Conservation (phyloP, 305 asterid genomes). For the Striga hermonthica region DNA sequence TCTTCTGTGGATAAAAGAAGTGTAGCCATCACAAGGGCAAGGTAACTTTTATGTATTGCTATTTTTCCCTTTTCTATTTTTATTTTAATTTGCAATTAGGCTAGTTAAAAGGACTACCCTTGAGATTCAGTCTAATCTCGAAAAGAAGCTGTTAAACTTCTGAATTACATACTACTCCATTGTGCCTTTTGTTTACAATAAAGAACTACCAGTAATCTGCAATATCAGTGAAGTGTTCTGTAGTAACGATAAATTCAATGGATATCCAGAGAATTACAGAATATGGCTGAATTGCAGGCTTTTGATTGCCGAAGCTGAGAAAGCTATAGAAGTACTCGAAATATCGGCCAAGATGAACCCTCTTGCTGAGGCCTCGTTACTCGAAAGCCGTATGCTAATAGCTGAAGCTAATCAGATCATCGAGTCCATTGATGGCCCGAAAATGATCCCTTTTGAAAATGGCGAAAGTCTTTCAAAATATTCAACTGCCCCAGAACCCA, state of each 20-base stretch:
- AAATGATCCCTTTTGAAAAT: slow-evolving; percentile 33
- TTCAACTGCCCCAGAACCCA: slow-evolving; percentile 19
- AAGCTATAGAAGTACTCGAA: slow-evolving; percentile 80
- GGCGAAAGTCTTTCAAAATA: too few species aligned
- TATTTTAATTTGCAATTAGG: neutral
- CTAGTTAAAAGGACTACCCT: neutral
- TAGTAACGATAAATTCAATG: neutral
- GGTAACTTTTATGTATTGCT: slow-evolving; percentile 37
- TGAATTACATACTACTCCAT: neutral
- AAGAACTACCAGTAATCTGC: neutral
- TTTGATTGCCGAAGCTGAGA: slow-evolving; percentile 89
- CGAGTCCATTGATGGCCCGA: slow-evolving; percentile 50
- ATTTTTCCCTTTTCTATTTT: neutral
- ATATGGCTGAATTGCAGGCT: slow-evolving; percentile 42
- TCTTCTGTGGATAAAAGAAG: slow-evolving; percentile 42
- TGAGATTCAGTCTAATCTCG: neutral
- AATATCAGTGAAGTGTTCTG: neutral
- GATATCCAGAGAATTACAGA: neutral
- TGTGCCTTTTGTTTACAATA: neutral
- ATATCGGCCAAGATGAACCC: slow-evolving; percentile 53
- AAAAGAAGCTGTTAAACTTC: neutral
- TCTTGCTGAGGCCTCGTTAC: slow-evolving; percentile 58
- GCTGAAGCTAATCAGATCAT: slow-evolving; percentile 66
- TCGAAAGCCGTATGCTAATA: slow-evolving; percentile 71
- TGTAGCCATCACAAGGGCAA: slow-evolving; percentile 68